Evolutionary conservation across 2,329 filamentous ascomycete genomes (phyloP).

Genomic region (Geosmithia morbida): DNA sequence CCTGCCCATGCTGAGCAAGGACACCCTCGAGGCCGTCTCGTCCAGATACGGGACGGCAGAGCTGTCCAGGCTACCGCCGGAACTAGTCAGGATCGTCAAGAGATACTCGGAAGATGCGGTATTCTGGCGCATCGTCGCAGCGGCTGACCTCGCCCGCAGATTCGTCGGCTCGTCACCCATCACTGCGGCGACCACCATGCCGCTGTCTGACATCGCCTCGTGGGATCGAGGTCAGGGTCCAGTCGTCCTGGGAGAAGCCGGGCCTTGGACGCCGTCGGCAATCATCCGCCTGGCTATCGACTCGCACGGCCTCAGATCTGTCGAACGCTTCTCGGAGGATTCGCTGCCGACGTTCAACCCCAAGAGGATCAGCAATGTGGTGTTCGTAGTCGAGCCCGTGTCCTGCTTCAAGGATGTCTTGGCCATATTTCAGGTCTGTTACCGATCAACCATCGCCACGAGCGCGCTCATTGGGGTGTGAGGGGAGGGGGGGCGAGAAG

Average conservation of each 20-base stretch:
- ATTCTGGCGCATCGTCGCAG: background rate
- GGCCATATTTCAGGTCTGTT: background rate
- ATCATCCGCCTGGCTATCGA: background rate
- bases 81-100: background rate
- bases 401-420: background rate
- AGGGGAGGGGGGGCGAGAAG: no score
- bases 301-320: background rate
- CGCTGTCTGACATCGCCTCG: background rate
- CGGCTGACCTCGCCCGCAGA: background rate
- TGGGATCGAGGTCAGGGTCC: background rate
- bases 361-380: background rate
- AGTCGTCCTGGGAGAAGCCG: background rate
- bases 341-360: background rate
- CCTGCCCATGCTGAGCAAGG: background rate
- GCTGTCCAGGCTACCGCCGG: background rate
- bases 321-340: background rate
- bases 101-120: background rate
- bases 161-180: background rate
- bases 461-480: no score
- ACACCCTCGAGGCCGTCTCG: background rate
- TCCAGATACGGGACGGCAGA: background rate
- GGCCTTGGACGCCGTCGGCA: background rate
- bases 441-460: background rate
- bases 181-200: background rate
- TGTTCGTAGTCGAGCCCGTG: background rate